These are phyloP conservation scores for Phaeoacremonium minimum DNA, from an alignment of 2,329 filamentous ascomycete genomes.

Conservation along the genomic window DNA sequence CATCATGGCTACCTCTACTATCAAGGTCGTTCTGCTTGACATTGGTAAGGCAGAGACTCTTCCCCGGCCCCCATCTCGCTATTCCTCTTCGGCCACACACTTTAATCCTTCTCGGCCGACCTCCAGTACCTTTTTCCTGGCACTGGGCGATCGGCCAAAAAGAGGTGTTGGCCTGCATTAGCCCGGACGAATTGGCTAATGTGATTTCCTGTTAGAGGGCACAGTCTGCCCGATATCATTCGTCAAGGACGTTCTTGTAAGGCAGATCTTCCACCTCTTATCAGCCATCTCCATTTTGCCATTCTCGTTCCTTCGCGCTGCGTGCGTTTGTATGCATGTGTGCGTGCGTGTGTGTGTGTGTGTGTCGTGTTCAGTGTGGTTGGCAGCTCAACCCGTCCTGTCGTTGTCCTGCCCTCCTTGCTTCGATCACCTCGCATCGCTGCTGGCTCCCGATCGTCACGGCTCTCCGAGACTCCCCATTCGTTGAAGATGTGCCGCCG, in stretches of 20 bases:
- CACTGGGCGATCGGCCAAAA: conserved; percentile 4
- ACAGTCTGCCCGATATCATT: conserved; percentile 82
- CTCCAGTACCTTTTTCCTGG: neutral
- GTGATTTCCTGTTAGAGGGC: conserved; percentile 54
- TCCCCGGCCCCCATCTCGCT: conserved; percentile 1
- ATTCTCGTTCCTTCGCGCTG: too few relatives aligned
- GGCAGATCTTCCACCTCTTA: conserved; percentile 32
- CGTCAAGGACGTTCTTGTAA: conserved; percentile 78
- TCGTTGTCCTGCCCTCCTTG: too few relatives aligned
- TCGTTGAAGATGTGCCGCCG: too few relatives aligned
- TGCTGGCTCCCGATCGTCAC: too few relatives aligned
- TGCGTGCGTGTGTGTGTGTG: too few relatives aligned
- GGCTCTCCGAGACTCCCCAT: too few relatives aligned
- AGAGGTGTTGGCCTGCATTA: conserved; percentile 21
- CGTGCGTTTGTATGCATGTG: too few relatives aligned
- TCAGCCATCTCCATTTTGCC: conserved; percentile 10
- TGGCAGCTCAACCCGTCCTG: too few relatives aligned
- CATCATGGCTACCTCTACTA: too few relatives aligned
- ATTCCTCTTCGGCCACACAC: neutral
- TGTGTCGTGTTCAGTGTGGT: too few relatives aligned
- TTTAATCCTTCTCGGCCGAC: neutral
- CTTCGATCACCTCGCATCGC: too few relatives aligned
- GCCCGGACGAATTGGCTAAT: conserved; percentile 34
- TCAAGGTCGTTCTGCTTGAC: conserved; percentile 50
- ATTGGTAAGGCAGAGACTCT: conserved; percentile 25